Evolutionary conservation across 768 basidiomycete genomes (phyloP), one percentile per base, ranked within the genome.

Genomic region (Pleurotus citrinopileatus): DNA sequence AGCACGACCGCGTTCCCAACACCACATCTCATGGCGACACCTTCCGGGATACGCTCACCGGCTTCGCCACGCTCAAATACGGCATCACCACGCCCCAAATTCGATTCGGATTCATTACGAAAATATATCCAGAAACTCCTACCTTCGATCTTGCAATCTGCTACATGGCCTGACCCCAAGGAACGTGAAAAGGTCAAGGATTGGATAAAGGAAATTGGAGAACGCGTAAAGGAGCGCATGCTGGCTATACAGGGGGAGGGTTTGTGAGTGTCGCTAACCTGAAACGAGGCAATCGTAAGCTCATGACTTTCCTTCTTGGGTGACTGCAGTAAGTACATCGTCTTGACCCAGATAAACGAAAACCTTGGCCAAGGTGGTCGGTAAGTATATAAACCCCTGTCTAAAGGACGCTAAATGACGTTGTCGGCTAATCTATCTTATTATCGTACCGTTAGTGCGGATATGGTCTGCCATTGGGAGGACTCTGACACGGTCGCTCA

Each of bases 261-360:
- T 54, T 92, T 89, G 91, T 92, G 70, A 81, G 89, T 81, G 26
- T 37, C 32, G 12, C 17, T 44, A 28, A 50, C 54, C 48, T 43
- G 10, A 32, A 42, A 51, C 56, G 20, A 57, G 45, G 34, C 13
- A 60, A 47, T 27, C 42, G 34, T 46, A 45, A 54, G 26, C 53
- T 52, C 19, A 51, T 54, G n/a, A n/a, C n/a, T n/a, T n/a, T n/a
- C n/a, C n/a, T n/a, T n/a, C n/a, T n/a, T n/a, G n/a, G n/a, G n/a
- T n/a, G n/a, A n/a, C n/a, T n/a, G n/a, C 62, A 93, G 91, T 65
- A 94, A 94, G 75, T 94, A 91, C 64, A 83, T 92, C 54, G 91
- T 94, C 38, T 73, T 91, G 43, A 91, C 89, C 23, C 91, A 91
- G 64, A 84, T 91, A 57, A 88, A 82, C 65, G 90, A 91, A 74